Evolutionary conservation across 306 rosid genomes (phyloP), one percentile per base, ranked within the genome.

Genomic region (Glycine latifolia): DNA sequence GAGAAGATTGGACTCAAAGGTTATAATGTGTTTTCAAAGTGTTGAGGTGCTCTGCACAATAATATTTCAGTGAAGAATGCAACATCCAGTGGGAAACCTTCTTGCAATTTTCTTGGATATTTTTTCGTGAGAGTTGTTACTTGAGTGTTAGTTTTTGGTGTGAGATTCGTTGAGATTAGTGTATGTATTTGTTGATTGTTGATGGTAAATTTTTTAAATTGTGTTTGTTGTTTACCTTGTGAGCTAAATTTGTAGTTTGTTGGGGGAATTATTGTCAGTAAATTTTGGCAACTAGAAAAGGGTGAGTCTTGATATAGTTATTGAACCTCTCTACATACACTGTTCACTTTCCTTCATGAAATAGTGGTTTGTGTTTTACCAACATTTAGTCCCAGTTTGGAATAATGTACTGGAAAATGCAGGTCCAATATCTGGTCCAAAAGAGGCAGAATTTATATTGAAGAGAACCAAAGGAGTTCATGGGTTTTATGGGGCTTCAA

Each of bases 401-500:
- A 71, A 58, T 20, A 75, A 81, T 58, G 16, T 72, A 37, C 75
- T 79, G 84, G 53, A 75, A 73, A 74, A 67, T 74, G 81, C 88
- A 95, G 98, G 98, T 84, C 97, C 97, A 2, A 92, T 95, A 81
- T 90, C 95, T 59, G 97, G 97, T 83, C 98, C 98, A 48, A 76
- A 78, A 58, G 95, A 92, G 73, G 97, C 97, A 55, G 95, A 87
- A 77, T 95, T 92, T 86, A 78, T 91, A 85, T 88, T 91, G 76
- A 91, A 88, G 92, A 91, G 88, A 82, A 91, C 97, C 78, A 88
- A 83, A 54, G 95, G 92, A 60, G 98, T 95, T 74, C 92, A 92
- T 85, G 97, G 98, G 58, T 95, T 95, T 87, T 95, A 92, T 77
- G 98, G 98, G 10, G 97, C 97, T 54, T 95, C 97, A 74, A 95